Conservation (phyloP, 306 rosid species). For the Begonia fuchsioides region DNA sequence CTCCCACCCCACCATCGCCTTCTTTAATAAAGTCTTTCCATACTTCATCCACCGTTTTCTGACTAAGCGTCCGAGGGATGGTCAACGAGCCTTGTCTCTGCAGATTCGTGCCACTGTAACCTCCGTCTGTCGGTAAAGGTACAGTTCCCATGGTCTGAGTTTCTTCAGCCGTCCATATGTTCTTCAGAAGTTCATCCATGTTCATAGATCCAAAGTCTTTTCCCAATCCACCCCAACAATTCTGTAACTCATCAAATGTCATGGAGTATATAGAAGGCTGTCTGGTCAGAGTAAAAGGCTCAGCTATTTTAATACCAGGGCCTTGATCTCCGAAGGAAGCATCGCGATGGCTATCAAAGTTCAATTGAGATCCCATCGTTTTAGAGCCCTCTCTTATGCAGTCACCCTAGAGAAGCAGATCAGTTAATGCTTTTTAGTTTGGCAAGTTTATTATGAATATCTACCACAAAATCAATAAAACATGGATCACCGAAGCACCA, state of each 20-base stretch:
- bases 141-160: conserved; percentile 37
- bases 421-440: background rate
- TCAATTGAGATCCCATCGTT: conserved; percentile 48
- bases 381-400: conserved; percentile 16
- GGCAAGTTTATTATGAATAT: background rate
- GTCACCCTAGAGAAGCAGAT: conserved; percentile 14
- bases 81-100: conserved; percentile 91
- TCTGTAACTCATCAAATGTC: conserved; percentile 89
- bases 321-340: conserved; percentile 24
- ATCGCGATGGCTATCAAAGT: conserved; percentile 48
- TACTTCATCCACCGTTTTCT: conserved; percentile 88
- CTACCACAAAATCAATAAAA: background rate
- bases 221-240: conserved; percentile 53
- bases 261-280: conserved; percentile 70
- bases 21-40: conserved; percentile 71
- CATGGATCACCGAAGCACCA: background rate
- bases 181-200: conserved; percentile 93
- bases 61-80: conserved; percentile 81
- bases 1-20: conserved; percentile 9
- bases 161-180: conserved; percentile 87
- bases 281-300: conserved; percentile 28
- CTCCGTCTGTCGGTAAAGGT: conserved; percentile 19
- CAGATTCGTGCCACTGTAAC: conserved; percentile 25
- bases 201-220: conserved; percentile 96
- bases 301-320: conserved; percentile 22